These are phyloP conservation scores for Vitis vinifera DNA, from an alignment of 164 flowering plant genomes.

Conservation along the genomic window DNA sequence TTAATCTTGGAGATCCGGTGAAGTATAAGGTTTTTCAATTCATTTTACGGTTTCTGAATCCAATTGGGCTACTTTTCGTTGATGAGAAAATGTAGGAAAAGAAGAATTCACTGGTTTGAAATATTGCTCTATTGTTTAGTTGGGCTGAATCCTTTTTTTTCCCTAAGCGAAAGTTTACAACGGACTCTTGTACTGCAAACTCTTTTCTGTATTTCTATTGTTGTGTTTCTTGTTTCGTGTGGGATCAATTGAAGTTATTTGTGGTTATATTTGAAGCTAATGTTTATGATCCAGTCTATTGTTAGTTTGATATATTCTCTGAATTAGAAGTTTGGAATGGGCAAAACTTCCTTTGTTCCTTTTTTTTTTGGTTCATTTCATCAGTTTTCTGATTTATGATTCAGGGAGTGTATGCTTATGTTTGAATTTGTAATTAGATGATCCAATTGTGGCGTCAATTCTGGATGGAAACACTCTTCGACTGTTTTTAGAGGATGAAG, in stretches of 20 bases:
- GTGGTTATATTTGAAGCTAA: no score
- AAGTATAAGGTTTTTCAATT: background rate
- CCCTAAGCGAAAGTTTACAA: no score
- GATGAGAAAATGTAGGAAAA: background rate
- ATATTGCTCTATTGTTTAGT: no score
- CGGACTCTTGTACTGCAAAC: no score
- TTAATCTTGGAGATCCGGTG: no score
- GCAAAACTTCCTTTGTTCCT: no score
- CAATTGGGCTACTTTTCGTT: background rate
- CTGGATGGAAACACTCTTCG: constrained; percentile 60
- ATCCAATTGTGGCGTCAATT: constrained; percentile 58
- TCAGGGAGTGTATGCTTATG: background rate
- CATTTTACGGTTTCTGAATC: background rate
- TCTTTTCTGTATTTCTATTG: no score
- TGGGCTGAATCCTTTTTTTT: no score
- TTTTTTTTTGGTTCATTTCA: no score
- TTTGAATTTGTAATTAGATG: constrained; percentile 35
- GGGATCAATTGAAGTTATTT: background rate
- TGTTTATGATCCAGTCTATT: no score
- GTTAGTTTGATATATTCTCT: background rate
- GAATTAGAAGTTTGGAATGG: background rate
- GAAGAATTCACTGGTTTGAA: no score
- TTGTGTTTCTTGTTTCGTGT: background rate
- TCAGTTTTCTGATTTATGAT: background rate
- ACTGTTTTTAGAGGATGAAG: constrained; percentile 70